phyloP scores from a whole-genome alignment of 345 rosid genomes.

The Laguncularia racemosa region DNA sequence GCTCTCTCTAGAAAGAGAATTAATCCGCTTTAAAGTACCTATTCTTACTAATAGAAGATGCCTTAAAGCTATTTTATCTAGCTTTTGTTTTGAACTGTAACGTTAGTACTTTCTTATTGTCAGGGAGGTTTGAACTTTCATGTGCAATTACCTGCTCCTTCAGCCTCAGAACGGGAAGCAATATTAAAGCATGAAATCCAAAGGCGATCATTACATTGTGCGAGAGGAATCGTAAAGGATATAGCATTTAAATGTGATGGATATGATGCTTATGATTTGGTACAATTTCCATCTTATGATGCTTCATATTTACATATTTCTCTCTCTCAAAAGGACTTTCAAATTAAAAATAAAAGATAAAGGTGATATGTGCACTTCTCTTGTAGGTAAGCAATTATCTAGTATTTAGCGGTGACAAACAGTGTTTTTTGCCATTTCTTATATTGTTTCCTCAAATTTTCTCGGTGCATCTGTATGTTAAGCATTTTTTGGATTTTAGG shows the following conservation, averaged over 20 bases:
- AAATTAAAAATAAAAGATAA: no score
- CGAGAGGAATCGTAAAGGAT: conserved; percentile 57
- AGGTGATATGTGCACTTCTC: no score
- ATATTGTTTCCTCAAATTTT: no score
- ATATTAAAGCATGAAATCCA: conserved; percentile 83
- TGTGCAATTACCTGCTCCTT: conserved; percentile 89
- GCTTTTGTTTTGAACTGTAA: background rate
- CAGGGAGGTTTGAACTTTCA: conserved; percentile 98
- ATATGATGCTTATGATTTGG: conserved; percentile 97
- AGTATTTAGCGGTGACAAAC: no score
- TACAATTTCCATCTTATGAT: conserved; percentile 19
- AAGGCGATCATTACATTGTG: conserved; percentile 69
- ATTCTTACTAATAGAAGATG: no score
- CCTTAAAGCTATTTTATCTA: background rate
- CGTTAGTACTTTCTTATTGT: conserved; percentile 11
- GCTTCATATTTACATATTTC: background rate
- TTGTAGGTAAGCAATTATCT: no score
- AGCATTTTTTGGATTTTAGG: no score
- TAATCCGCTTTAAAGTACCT: background rate
- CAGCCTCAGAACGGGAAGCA: conserved; percentile 86
- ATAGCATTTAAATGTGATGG: conserved; percentile 96
- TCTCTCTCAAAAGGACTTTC: background rate
- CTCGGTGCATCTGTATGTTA: no score
- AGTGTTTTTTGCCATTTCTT: no score
- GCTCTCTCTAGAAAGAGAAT: background rate